Conservation (phyloP, 257 asterid species). For the Solanum paucissectum region DNA sequence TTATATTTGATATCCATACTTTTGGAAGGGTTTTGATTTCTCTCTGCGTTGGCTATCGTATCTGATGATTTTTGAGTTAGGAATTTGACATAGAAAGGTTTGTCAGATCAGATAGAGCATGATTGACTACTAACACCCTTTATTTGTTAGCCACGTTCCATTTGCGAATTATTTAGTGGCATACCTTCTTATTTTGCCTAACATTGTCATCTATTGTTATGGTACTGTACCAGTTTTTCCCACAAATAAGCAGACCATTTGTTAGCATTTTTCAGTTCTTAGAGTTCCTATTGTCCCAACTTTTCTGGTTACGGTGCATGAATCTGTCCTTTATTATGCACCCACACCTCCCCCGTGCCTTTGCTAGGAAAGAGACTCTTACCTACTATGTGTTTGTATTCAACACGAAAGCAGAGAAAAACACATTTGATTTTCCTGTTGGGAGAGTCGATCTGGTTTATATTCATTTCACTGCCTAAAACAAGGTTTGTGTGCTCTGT, state of each 20-base stretch:
- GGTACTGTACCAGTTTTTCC: not conserved
- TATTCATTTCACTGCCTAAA: not conserved
- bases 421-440: not conserved
- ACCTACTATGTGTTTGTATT: not conserved
- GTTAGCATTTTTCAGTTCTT: not conserved
- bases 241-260: not conserved
- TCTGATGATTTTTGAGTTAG: not conserved
- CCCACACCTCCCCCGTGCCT: not conserved
- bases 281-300: not conserved
- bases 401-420: not conserved
- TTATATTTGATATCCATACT: not conserved
- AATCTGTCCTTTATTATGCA: not conserved
- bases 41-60: not conserved
- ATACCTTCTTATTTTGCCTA: constrained; percentile 5
- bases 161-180: constrained; percentile 15
- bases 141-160: not conserved
- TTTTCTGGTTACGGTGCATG: not conserved
- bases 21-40: not conserved
- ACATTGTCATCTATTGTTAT: not conserved
- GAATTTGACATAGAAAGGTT: not conserved
- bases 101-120: not conserved
- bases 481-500: not conserved
- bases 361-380: not conserved
- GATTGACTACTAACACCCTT: not conserved
- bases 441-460: not conserved